These are phyloP conservation scores for Gracilaria vermiculophylla DNA, from an alignment of 23 red algal genomes.

Conservation along the genomic window DNA sequence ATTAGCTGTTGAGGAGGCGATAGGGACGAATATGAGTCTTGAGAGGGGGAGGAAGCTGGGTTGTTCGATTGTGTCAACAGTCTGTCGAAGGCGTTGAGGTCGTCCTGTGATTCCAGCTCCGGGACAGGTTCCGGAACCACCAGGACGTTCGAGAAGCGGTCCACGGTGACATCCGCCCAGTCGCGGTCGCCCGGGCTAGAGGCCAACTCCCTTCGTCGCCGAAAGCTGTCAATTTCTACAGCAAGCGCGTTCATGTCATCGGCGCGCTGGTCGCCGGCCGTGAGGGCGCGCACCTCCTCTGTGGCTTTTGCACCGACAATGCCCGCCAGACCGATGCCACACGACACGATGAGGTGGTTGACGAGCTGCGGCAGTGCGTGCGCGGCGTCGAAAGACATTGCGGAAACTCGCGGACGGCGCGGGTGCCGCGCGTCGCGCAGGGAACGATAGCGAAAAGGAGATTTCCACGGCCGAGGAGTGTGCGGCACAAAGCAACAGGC, in stretches of 20 bases:
- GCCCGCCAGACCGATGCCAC: slow-evolving; percentile 47
- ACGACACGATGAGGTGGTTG: slow-evolving; percentile 58
- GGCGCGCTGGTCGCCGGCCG: slow-evolving; percentile 37
- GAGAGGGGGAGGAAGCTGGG: background rate
- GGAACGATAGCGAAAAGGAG: background rate
- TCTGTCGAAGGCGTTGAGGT: slow-evolving; percentile 45
- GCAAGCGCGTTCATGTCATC: slow-evolving; percentile 39
- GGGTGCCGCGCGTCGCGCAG: background rate
- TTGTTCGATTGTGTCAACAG: background rate
- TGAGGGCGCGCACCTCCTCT: slow-evolving; percentile 50
- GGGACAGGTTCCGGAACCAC: slow-evolving; percentile 37
- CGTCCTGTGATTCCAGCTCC: slow-evolving; percentile 35
- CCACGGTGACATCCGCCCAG: slow-evolving; percentile 52
- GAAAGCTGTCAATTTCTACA: slow-evolving; percentile 52
- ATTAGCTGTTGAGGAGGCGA: background rate
- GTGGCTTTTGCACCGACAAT: slow-evolving; percentile 65
- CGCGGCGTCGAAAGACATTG: background rate
- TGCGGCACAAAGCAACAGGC: background rate
- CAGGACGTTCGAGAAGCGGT: slow-evolving; percentile 29
- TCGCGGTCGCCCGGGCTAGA: slow-evolving; percentile 14
- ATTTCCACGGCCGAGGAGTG: background rate
- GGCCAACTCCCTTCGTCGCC: slow-evolving; percentile 37
- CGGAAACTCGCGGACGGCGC: background rate
- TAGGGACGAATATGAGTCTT: background rate
- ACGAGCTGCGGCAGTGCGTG: slow-evolving; percentile 43